Evolutionary conservation across 108 stramenopile genomes (phyloP).

Genomic region (Cyclotella sp.): DNA sequence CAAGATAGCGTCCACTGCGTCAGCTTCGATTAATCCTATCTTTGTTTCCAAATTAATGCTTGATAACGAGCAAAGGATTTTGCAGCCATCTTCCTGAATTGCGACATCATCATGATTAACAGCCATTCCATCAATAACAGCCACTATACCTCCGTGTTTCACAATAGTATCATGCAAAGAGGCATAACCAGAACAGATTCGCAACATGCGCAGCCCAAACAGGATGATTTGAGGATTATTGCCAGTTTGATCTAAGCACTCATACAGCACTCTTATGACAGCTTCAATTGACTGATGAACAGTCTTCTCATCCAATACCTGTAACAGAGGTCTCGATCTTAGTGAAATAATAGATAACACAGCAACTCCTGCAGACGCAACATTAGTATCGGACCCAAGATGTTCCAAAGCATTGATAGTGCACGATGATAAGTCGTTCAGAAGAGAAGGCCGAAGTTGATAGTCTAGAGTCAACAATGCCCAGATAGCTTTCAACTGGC

Average conservation of each 20-base stretch:
- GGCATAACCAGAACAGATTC: background rate
- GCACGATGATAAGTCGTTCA: background rate
- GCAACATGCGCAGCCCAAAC: conserved; percentile 4
- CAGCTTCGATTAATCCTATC: conserved; percentile 19
- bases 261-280: conserved; percentile 7
- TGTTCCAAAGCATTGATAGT: conserved; percentile 1
- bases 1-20: conserved; percentile 24
- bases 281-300: conserved; percentile 2
- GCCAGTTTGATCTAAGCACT: conserved; percentile 22
- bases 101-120: conserved; percentile 14
- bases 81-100: conserved; percentile 28
- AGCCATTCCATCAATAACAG: conserved; percentile 24
- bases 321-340: background rate
- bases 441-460: background rate
- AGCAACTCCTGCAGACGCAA: conserved; percentile 11
- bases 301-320: background rate
- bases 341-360: conserved; percentile 14
- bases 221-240: conserved; percentile 9
- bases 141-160: conserved; percentile 33
- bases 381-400: background rate
- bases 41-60: background rate
- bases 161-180: conserved; percentile 3
- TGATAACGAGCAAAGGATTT: conserved; percentile 12
- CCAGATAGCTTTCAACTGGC: conserved; percentile 19
- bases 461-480: conserved; percentile 15